A percentile compares a stretch with the other conserved stretches of the same genome.
phyloP scores from a whole-genome alignment of 352 stramenopile genomes.

The Pythium vanterpoolii region DNA sequence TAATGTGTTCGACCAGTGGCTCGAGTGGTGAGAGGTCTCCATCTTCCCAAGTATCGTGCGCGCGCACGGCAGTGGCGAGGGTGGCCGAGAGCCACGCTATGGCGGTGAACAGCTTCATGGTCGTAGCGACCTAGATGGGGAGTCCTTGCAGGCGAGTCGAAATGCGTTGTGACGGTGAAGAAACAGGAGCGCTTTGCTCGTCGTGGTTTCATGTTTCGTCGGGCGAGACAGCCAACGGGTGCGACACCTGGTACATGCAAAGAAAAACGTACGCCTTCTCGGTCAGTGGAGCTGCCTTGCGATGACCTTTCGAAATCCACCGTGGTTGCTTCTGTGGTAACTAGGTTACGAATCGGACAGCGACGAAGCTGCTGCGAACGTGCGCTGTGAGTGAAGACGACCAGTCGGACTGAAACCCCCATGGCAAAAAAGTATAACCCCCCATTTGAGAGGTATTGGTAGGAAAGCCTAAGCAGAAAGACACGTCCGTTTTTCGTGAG shows the following conservation, averaged over 20 bases:
- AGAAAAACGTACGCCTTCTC: too few relatives aligned
- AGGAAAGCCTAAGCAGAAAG: too few relatives aligned
- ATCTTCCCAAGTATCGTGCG: slow-evolving; percentile 49
- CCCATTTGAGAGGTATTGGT: too few relatives aligned
- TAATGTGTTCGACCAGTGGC: slow-evolving; percentile 36
- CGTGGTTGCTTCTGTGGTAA: too few relatives aligned
- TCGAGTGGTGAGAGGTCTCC: slow-evolving; percentile 32
- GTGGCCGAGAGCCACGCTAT: not conserved
- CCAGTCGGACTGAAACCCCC: not conserved
- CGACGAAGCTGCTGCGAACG: slow-evolving; percentile 5
- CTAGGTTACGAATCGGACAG: not conserved
- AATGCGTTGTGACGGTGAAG: not conserved
- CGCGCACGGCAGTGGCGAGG: not conserved
- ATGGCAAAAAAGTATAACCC: not conserved
- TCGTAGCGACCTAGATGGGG: too few relatives aligned
- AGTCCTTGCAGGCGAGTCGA: not conserved
- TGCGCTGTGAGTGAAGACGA: not conserved
- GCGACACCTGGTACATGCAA: too few relatives aligned
- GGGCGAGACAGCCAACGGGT: too few relatives aligned
- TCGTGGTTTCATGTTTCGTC: too few relatives aligned
- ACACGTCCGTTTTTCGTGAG: too few relatives aligned
- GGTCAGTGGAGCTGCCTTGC: too few relatives aligned
- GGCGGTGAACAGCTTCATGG: slow-evolving; percentile 7
- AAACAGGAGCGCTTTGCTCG: too few relatives aligned
- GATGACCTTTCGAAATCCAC: too few relatives aligned